Conservation (phyloP, 495 filamentous ascomycete species). For the Saxophila tyrrhenica region DNA sequence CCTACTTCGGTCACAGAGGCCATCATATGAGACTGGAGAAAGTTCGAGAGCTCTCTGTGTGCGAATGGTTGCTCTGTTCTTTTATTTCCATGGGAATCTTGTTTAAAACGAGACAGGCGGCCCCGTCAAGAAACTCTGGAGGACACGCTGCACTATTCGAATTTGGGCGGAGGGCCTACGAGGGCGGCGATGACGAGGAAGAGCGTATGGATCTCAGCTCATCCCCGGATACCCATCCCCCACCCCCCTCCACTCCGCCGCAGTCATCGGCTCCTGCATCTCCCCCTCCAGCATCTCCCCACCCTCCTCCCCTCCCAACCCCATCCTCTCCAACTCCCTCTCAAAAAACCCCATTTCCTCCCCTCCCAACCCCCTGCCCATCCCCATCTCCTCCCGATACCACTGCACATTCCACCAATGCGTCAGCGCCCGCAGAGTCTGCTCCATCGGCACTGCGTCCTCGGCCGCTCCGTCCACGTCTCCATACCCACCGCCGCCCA, state of each 20-base stretch:
- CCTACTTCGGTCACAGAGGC: too few relatives aligned
- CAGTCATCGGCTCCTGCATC: not conserved
- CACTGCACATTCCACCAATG: conserved; percentile 83
- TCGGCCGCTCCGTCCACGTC: conserved; percentile 90
- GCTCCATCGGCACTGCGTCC: conserved; percentile 79
- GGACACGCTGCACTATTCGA: too few relatives aligned
- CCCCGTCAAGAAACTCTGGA: too few relatives aligned
- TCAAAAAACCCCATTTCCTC: conserved; percentile 75
- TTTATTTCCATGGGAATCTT: too few relatives aligned
- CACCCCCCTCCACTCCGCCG: not conserved
- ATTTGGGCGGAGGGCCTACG: too few relatives aligned
- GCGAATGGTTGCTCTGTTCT: too few relatives aligned
- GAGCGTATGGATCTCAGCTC: too few relatives aligned
- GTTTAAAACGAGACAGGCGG: too few relatives aligned
- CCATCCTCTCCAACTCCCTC: conserved; percentile 78
- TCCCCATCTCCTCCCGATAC: conserved; percentile 73
- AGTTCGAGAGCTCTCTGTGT: too few relatives aligned
- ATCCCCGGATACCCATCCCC: not conserved
- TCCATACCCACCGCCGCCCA: conserved; percentile 14
- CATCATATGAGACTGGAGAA: too few relatives aligned
- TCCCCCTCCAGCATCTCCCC: conserved; percentile 6
- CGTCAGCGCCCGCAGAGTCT: conserved; percentile 73
- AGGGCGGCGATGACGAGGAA: too few relatives aligned
- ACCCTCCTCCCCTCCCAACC: conserved; percentile 6
- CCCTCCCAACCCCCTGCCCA: conserved; percentile 47